A percentile compares a stretch with the other conserved stretches of the same genome.
Conservation (phyloP, 345 rosid species). For the thale cress (Arabidopsis thaliana) region DNA sequence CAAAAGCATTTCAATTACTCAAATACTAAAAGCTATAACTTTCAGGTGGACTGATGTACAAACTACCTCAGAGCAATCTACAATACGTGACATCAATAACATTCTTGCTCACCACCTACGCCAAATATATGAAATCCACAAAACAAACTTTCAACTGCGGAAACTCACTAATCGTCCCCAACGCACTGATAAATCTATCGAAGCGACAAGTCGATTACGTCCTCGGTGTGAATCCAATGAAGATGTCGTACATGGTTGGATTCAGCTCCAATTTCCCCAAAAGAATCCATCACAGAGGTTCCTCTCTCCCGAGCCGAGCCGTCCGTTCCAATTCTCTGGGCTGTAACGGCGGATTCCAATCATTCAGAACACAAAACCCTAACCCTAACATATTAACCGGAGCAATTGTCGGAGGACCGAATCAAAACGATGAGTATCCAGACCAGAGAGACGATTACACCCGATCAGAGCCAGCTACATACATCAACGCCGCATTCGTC, state of each 20-base stretch:
- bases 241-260: constrained; percentile 90
- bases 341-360: constrained; percentile 61
- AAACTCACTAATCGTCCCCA: constrained; percentile 56
- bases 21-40: neutral
- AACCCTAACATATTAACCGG: constrained; percentile 73
- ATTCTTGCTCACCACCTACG: constrained; percentile 77
- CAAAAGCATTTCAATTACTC: neutral
- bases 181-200: constrained; percentile 56
- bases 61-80: constrained; percentile 72
- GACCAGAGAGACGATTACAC: constrained; percentile 58
- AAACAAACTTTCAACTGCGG: constrained; percentile 73
- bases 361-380: constrained; percentile 46
- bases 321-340: constrained; percentile 48
- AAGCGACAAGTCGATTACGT: constrained; percentile 85
- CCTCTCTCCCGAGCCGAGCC: constrained; percentile 64
- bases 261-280: constrained; percentile 65
- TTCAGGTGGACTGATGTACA: constrained; percentile 83
- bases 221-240: constrained; percentile 76
- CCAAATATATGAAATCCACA: constrained; percentile 70
- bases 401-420: constrained; percentile 84
- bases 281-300: constrained; percentile 77
- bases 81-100: constrained; percentile 86
- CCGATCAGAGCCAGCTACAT: constrained; percentile 67
- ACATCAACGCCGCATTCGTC: constrained; percentile 65
- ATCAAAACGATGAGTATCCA: constrained; percentile 56